Conservation (phyloP, 1,139 yeast species). For the Candida sojae region DNA sequence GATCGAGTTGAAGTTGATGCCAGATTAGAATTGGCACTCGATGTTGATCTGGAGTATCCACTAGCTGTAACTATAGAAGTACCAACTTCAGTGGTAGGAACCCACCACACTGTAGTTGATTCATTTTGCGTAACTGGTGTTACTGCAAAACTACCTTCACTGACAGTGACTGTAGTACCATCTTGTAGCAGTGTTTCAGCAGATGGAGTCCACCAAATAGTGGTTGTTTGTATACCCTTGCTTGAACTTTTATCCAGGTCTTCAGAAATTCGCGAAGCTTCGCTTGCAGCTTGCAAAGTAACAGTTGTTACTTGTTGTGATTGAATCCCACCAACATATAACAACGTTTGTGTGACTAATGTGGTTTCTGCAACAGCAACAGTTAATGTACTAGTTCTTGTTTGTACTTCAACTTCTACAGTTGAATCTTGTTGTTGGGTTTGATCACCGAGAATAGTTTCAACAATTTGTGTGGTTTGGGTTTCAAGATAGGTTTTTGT, state of each 20-base stretch:
- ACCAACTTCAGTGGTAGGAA: conserved; percentile 13
- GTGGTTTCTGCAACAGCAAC: background rate
- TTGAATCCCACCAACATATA: conserved; percentile 1
- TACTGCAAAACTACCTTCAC: conserved; percentile 1
- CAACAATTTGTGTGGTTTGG: background rate
- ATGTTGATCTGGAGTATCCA: background rate
- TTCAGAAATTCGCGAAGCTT: background rate
- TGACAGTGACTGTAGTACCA: background rate
- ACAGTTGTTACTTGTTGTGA: background rate
- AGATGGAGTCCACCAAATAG: conserved; percentile 4
- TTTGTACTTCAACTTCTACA: background rate
- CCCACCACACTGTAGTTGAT: conserved; percentile 14
- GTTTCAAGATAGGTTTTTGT: background rate
- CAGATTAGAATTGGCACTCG: background rate
- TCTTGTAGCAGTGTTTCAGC: background rate
- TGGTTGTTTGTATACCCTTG: background rate
- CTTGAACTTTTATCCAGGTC: background rate
- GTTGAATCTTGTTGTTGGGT: background rate
- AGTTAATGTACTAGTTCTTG: conserved; percentile 1
- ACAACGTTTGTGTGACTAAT: background rate
- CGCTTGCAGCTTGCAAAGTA: conserved; percentile 1
- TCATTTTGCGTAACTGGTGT: conserved; percentile 6
- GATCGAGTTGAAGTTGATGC: background rate
- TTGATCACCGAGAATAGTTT: background rate
- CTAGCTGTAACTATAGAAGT: conserved; percentile 13